These are phyloP conservation scores for Pythium brassicae DNA, from an alignment of 352 stramenopile species.

Conservation along the genomic window DNA sequence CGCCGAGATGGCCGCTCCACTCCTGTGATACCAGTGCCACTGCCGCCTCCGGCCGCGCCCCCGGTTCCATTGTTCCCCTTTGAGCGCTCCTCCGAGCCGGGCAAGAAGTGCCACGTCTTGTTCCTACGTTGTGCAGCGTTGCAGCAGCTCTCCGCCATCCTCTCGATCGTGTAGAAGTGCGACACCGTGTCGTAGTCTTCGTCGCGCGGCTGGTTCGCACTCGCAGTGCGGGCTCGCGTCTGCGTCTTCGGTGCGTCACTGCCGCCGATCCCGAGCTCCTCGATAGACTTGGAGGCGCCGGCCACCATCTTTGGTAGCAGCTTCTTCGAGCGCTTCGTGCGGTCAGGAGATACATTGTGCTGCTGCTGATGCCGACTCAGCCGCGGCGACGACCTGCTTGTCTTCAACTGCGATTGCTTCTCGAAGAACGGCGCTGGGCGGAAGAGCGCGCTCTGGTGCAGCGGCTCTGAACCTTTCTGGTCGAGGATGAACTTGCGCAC, in stretches of 20 bases:
- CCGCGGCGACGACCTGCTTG: slow-evolving; percentile 1
- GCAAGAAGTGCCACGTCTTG: slow-evolving; percentile 75
- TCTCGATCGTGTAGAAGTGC: slow-evolving; percentile 80
- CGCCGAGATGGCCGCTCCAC: slow-evolving; percentile 58
- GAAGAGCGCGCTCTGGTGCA: slow-evolving; percentile 64
- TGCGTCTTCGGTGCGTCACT: slow-evolving; percentile 4
- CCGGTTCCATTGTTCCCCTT: slow-evolving; percentile 41
- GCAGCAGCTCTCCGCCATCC: slow-evolving; percentile 61
- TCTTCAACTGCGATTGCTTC: slow-evolving; percentile 3
- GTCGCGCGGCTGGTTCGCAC: slow-evolving; percentile 14
- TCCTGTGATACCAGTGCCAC: slow-evolving; percentile 36
- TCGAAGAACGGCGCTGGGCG: slow-evolving; percentile 25
- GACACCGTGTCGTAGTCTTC: slow-evolving; percentile 38
- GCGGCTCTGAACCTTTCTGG: slow-evolving; percentile 44
- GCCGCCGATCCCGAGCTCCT: not conserved
- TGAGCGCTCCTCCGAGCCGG: slow-evolving; percentile 50
- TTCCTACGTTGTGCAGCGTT: slow-evolving; percentile 65
- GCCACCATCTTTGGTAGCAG: slow-evolving; percentile 16
- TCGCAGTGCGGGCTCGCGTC: slow-evolving; percentile 4
- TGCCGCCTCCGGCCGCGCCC: slow-evolving; percentile 13
- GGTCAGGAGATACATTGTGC: not conserved
- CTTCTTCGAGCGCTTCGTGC: slow-evolving; percentile 11
- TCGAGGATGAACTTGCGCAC: slow-evolving; percentile 61
- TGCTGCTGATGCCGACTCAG: not conserved
- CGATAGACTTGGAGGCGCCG: not conserved